Conservation (phyloP, 108 stramenopile genomes). For the Conticribra weissflogii region DNA sequence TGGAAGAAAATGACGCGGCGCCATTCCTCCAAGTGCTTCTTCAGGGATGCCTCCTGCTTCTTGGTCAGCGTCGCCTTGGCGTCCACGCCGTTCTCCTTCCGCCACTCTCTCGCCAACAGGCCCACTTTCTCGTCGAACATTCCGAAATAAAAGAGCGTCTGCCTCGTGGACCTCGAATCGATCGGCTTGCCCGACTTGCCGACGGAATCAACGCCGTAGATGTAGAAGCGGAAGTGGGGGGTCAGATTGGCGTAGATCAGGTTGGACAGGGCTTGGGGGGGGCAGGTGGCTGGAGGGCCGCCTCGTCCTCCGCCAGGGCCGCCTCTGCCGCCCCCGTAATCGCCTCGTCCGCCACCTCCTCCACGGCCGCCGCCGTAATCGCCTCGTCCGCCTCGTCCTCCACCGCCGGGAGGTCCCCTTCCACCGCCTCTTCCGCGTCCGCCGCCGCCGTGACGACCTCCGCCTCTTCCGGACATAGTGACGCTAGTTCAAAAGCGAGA, state of each 20-base stretch:
- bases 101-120: background rate
- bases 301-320: slow-evolving; percentile 2
- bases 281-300: background rate
- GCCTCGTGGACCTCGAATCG: slow-evolving; percentile 52
- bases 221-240: slow-evolving; percentile 52
- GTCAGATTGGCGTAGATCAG: background rate
- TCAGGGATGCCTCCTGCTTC: too few species aligned
- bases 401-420: background rate
- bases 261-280: slow-evolving; percentile 4
- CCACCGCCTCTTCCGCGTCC: slow-evolving; percentile 6
- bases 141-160: slow-evolving; percentile 48
- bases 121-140: slow-evolving; percentile 38
- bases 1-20: slow-evolving; percentile 48
- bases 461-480: slow-evolving; percentile 16
- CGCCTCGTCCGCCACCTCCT: slow-evolving; percentile 2
- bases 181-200: slow-evolving; percentile 40
- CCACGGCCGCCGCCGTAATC: slow-evolving; percentile 5
- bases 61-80: slow-evolving; percentile 34
- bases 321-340: background rate
- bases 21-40: too few species aligned
- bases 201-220: slow-evolving; percentile 44
- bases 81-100: slow-evolving; percentile 23
- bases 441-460: background rate
- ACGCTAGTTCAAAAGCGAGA: too few species aligned
- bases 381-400: slow-evolving; percentile 3